Base-by-base conservation (phyloP, 176 grass and related monocot genomes). In the Oryza australiensis region DNA sequence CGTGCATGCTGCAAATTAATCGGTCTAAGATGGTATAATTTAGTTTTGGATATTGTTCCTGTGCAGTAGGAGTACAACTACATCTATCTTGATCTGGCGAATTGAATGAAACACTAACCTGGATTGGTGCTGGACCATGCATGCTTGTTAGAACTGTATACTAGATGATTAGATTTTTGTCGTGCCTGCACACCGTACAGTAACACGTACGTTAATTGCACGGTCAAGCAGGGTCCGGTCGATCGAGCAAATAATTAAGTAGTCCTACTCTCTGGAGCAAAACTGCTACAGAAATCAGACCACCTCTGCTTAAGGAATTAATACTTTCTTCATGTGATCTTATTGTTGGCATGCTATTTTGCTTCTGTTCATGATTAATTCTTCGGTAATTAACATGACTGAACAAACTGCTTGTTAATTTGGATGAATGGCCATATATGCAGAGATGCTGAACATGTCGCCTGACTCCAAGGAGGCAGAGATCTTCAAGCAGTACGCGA, bases 401-500 rank as follows among this genome's bases (percentile, higher is more conserved):
- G 11, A 8, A 15, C 22, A 26, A 45, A 20, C 5, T 22, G 3
- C 2, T 13, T 42, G 24, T 16, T 28, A 28, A 3, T 62, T 64
- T 37, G 20, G 29, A 35, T 35, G 7, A 13, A 26, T 66, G 38
- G 10, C 20, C 23, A 12, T 49, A 12, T 49, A 0, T 66, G 53
- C 86, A 87, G 86, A 89, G 87, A 72, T 89, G 1, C 73, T 93
- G 37, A 67, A 72, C 28, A 73, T 93, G 67, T 43, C 84, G 77
- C 62, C 87, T 0, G 22, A 89, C 41, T 68, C 87, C n/a, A 83
- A 86, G 32, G 91, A 84, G 12, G 91, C 91, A 3, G 23, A 87
- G 66, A 93, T 93, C 67, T 93, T 93, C 67, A 63, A 85, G 77
- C 72, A 93, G 30, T 90, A 90, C 74, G 88, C 79, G 0, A 70